Evolutionary conservation across 192 early-diverging fungal genomes (phyloP), one percentile per base, ranked within the genome.

Genomic region (Chytriomyces hyalinus): DNA sequence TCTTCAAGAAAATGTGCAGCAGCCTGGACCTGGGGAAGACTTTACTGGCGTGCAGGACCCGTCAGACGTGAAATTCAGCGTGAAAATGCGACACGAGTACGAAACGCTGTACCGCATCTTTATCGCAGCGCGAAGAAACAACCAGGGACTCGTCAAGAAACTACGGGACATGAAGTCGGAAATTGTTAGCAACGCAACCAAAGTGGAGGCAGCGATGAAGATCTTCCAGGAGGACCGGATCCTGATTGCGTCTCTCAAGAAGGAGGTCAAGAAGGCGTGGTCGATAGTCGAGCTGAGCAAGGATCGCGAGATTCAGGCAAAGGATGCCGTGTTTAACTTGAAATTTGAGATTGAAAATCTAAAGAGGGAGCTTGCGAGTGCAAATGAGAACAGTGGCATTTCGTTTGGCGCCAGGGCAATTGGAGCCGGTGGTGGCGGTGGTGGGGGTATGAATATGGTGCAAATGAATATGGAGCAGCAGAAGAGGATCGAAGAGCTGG

Each of bases 231-330:
- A 82, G 36, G 86, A 86, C 53, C 80, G 86, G 10, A 70, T 75
- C 10, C 47, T 74, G 60, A 85, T 86, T 67, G 77, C 80, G 9
- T 70, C 77, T 26, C 65, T 89, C 66, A 83, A 83, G 61, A 89
- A 87, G 65, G 87, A 89, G 68, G 69, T 89, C 26, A 79, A 81
- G 63, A 86, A 86, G 73, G 85, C 86, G 0, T 89, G 87, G 87
- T 86, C 82, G 46, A 73, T 83, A 65, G 85, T 89, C 45, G 86
- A 89, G 78, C 71, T 76, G 47, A 69, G 65, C 10, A 59, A 67
- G 6, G 85, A 89, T 61, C 82, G 84, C 49, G 86, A 86, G 59
- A 51, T 67, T 6, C 66, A 80, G 48, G 77, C 82, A 11, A 89
- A 87, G 62, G 84, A 87, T 24, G 76, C 78, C n/a, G 81, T 87